These are phyloP conservation scores for Triticum urartu DNA, from an alignment of 176 grass and related monocot genomes.

Conservation along the genomic window DNA sequence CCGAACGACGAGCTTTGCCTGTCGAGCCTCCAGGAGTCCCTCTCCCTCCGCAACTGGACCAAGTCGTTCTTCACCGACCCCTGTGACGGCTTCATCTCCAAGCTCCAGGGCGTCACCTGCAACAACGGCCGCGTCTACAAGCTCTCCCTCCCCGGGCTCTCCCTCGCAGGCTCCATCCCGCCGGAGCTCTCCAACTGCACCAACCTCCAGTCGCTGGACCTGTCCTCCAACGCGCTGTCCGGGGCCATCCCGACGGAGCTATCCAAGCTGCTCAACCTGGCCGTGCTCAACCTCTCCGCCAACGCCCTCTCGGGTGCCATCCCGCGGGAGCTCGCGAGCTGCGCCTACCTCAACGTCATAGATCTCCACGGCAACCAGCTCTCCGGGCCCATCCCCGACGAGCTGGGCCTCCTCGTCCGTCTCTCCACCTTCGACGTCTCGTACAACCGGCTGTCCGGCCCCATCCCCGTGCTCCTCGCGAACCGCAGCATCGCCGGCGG, in stretches of 20 bases:
- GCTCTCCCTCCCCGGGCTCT: constrained; percentile 48
- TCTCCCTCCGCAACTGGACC: constrained; percentile 65
- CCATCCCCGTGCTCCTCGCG: constrained; percentile 59
- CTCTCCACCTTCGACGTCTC: constrained; percentile 77
- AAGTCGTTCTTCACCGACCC: constrained; percentile 41
- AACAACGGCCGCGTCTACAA: constrained; percentile 86
- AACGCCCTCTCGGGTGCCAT: constrained; percentile 59
- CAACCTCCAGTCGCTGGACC: constrained; percentile 78
- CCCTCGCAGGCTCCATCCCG: constrained; percentile 52
- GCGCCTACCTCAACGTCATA: constrained; percentile 84
- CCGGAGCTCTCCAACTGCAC: constrained; percentile 74
- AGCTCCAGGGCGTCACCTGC: constrained; percentile 67
- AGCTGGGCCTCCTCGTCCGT: constrained; percentile 59
- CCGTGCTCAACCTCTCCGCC: constrained; percentile 74
- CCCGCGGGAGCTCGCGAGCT: constrained; percentile 55
- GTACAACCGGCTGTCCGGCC: constrained; percentile 55
- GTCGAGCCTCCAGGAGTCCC: constrained; percentile 41
- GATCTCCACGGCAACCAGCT: constrained; percentile 75
- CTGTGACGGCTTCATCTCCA: constrained; percentile 63
- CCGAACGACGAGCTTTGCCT: constrained; percentile 67
- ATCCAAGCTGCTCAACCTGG: constrained; percentile 67
- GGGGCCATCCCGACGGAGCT: constrained; percentile 49
- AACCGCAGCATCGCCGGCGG: constrained; percentile 41
- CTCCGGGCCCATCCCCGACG: constrained; percentile 63
- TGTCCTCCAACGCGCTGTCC: constrained; percentile 63